Conservation (phyloP, 768 basidiomycete genomes). For the Thelephora aurantiotincta region DNA sequence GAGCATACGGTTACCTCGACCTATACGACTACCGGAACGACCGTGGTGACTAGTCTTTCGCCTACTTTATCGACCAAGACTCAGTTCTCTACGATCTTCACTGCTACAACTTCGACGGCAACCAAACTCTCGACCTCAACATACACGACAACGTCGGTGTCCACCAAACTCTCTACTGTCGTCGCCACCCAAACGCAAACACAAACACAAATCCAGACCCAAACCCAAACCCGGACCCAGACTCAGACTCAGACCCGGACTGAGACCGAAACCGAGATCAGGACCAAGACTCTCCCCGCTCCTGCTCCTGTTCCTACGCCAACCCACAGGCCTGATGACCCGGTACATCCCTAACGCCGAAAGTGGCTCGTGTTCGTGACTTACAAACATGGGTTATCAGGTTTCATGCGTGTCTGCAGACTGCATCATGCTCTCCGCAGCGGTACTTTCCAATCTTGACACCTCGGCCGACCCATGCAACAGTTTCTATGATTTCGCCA, state of each 20-base stretch:
- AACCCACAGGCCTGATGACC: slow-evolving; percentile 35
- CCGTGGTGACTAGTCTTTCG: slow-evolving; percentile 21
- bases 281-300: slow-evolving; percentile 20
- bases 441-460: slow-evolving; percentile 72
- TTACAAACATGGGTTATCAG: slow-evolving; percentile 17
- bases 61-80: slow-evolving; percentile 15
- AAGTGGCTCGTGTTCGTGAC: not conserved
- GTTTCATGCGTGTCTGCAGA: slow-evolving; percentile 58
- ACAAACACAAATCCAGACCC: slow-evolving; percentile 23
- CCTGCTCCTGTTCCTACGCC: slow-evolving; percentile 34
- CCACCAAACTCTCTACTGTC: slow-evolving; percentile 13
- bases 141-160: slow-evolving; percentile 7
- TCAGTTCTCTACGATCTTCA: slow-evolving; percentile 10
- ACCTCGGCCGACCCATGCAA: slow-evolving; percentile 83
- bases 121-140: slow-evolving; percentile 15
- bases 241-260: slow-evolving; percentile 21
- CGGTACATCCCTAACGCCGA: slow-evolving; percentile 17
- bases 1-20: slow-evolving; percentile 25
- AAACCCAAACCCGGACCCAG: slow-evolving; percentile 25
- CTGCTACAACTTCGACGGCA: slow-evolving; percentile 24
- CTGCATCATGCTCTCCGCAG: slow-evolving; percentile 75
- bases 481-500: slow-evolving; percentile 87
- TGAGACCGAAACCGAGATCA: slow-evolving; percentile 26
- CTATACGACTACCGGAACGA: slow-evolving; percentile 24
- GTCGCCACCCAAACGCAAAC: no score